Conservation (phyloP, 805 yeast genomes). For the Jamesozyma jinghongensis region DNA sequence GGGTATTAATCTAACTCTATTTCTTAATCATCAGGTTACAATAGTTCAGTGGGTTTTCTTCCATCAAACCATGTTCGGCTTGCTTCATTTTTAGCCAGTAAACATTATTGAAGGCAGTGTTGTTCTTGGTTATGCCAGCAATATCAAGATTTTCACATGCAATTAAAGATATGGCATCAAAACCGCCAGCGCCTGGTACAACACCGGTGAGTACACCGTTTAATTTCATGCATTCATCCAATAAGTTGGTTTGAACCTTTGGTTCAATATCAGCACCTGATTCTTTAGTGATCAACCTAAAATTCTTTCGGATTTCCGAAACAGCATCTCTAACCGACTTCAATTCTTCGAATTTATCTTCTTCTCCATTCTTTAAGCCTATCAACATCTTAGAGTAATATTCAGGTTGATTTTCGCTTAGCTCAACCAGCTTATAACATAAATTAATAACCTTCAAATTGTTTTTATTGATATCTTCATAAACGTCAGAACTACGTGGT, state of each 20-base stretch:
- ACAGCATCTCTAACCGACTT: constrained; percentile 36
- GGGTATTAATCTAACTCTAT: neutral
- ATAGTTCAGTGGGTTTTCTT: constrained; percentile 35
- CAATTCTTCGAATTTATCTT: constrained; percentile 20
- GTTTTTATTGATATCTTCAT: constrained; percentile 45
- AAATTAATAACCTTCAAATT: constrained; percentile 49
- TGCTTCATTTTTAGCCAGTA: constrained; percentile 63
- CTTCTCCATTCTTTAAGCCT: constrained; percentile 8
- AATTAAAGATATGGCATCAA: constrained; percentile 79
- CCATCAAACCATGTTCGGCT: constrained; percentile 48
- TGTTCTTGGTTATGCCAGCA: constrained; percentile 17
- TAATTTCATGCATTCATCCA: constrained; percentile 48
- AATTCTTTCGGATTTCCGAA: constrained; percentile 42
- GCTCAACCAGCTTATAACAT: constrained; percentile 34
- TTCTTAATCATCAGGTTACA: constrained; percentile 5
- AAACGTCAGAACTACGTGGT: constrained; percentile 43
- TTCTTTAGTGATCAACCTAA: constrained; percentile 50
- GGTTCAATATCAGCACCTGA: constrained; percentile 92
- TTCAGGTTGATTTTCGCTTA: constrained; percentile 27
- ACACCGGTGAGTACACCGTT: constrained; percentile 89
- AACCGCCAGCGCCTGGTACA: constrained; percentile 98
- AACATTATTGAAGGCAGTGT: constrained; percentile 37
- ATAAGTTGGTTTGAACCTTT: constrained; percentile 53
- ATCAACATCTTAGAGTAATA: constrained; percentile 30
- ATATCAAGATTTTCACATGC: constrained; percentile 41